Base-by-base conservation (phyloP, 169 alveolate genomes). In the Babesia bovis region DNA sequence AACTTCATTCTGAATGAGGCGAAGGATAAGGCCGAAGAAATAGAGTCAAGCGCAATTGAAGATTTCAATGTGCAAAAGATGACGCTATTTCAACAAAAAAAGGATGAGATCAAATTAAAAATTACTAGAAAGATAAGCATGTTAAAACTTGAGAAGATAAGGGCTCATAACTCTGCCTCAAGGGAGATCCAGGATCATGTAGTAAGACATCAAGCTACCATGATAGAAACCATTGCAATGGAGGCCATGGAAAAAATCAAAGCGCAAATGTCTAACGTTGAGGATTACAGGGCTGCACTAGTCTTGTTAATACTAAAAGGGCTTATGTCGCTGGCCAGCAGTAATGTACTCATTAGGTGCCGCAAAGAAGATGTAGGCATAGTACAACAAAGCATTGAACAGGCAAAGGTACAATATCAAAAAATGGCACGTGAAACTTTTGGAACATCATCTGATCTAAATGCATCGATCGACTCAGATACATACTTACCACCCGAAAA, bases 1-100 rank as follows among this genome's bases (percentile, higher is more conserved):
- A 90, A 89, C 88, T 94, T 94, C 93, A 94, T 94, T 74, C 76
- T 94, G 52, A 93, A 94, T 77, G 98, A 94, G 69, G 98, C 98
- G 25, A 90, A 91, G 71, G 98, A 94, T 84, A 94, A 94, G 65
- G 96, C 98, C 0, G 94, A 91, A 69, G 97, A 94, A 77, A 94
- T 94, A 28, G 97, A 94, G 59, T 95, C 97, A 6, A 91, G 93
- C 40, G 95, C 98, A 13, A 52, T 91, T 57, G 97, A 94, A 79
- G 98, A 94, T 66, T 94, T 92, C 76, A 94, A 94, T 69, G 89
- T 94, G 40, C 97, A 94, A 52, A 94, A 94, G 76, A 79, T 94
- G 84, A 93, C 92, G 67, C 73, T 94, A 50, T 95, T 94, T 19
- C 97, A 94, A 72, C 91, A 86, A 79, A 90, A 84, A 90, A 94